phyloP scores from a whole-genome alignment of 1,284 basidiomycete species.

The Tilletia walkeri region DNA sequence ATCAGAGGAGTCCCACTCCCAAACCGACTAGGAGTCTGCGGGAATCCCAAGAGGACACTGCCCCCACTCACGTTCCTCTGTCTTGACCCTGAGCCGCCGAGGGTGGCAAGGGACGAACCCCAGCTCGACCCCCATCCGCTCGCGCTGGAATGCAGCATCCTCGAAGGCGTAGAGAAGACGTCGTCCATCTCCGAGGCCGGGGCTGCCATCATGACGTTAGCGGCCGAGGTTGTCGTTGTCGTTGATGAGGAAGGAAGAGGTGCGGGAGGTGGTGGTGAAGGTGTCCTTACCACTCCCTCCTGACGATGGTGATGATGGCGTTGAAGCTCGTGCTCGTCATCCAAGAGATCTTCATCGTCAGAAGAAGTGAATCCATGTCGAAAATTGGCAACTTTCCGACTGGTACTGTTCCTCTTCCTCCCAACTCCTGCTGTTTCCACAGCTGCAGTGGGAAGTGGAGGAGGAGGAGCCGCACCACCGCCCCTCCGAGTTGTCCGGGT shows the following conservation, averaged over 20 bases:
- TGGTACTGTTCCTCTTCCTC: background rate
- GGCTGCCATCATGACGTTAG: too few relatives aligned
- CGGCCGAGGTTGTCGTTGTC: background rate
- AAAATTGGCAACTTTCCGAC: background rate
- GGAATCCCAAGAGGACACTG: too few relatives aligned
- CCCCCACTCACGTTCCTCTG: slow-evolving; percentile 18
- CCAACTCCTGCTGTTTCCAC: background rate
- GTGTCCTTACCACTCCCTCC: background rate
- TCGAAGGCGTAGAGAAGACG: slow-evolving; percentile 43
- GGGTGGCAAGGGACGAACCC: too few relatives aligned
- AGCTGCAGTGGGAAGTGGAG: too few relatives aligned
- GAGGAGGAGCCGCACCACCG: slow-evolving; percentile 11
- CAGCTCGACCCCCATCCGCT: too few relatives aligned
- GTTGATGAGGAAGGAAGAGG: too few relatives aligned
- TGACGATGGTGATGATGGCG: background rate
- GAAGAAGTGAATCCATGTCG: slow-evolving; percentile 26
- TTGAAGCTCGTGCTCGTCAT: slow-evolving; percentile 30
- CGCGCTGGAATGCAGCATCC: slow-evolving; percentile 21
- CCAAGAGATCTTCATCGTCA: slow-evolving; percentile 27
- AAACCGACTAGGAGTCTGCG: too few relatives aligned
- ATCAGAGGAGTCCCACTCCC: slow-evolving; percentile 32
- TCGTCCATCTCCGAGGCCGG: slow-evolving; percentile 24
- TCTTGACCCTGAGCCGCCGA: too few relatives aligned
- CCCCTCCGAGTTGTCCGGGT: background rate
- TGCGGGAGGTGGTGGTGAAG: too few relatives aligned